Percentiles rank a stretch among this genome's conserved stretches.
These are phyloP conservation scores for Blastobotrys peoriensis DNA, from an alignment of 805 yeast species.

Conservation along the genomic window DNA sequence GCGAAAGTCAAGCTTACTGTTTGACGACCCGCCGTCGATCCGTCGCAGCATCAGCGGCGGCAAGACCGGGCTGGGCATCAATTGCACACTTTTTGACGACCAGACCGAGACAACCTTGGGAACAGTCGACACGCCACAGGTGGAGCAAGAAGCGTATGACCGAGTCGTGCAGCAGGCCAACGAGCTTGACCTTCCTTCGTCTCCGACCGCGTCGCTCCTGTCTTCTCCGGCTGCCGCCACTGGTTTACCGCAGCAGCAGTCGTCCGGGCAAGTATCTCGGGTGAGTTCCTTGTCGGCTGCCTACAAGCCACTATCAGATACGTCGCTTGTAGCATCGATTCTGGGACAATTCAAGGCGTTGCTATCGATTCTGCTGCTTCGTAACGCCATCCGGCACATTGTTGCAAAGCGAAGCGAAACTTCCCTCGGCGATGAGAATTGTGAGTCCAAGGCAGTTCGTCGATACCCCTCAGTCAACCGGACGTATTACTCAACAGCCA, in stretches of 20 bases:
- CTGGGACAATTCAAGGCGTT: background rate
- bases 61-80: background rate
- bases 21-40: background rate
- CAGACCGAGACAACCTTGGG: background rate
- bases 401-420: too few species aligned
- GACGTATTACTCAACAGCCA: background rate
- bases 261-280: background rate
- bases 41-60: background rate
- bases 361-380: background rate
- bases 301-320: background rate
- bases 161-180: background rate
- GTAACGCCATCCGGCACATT: background rate
- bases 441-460: too few species aligned
- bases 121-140: background rate
- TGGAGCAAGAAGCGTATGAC: background rate
- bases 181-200: background rate
- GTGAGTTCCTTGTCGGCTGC: background rate
- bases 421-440: too few species aligned
- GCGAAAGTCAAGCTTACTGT: background rate
- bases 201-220: background rate
- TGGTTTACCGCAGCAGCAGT: background rate
- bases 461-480: background rate
- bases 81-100: background rate
- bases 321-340: background rate
- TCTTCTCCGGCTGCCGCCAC: background rate